Evolutionary conservation across 495 filamentous ascomycete species (phyloP), one percentile per base, ranked within the genome.

Genomic region (Neurospora sp.): DNA sequence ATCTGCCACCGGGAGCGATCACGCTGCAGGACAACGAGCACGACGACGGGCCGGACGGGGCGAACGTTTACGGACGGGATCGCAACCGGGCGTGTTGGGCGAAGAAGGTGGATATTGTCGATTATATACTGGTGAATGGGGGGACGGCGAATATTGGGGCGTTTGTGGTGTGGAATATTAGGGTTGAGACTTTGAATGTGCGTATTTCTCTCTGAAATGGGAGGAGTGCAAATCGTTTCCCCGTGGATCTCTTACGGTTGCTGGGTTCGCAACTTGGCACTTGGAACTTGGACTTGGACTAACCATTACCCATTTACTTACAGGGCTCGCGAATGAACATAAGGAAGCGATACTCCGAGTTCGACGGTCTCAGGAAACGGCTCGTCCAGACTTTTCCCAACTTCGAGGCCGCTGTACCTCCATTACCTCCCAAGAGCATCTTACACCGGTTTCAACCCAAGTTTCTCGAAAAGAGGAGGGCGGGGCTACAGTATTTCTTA

Each of bases 261-360:
- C n/a, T n/a, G 27, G 27, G 1, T 31, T 35, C 35, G 31, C 31
- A 35, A 35, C 35, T 35, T 39, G 42, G 27, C n/a, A 20, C 11
- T 31, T 27, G 60, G 39, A 35, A 70, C 37, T 35, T 31, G 31
- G 31, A 31, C 4, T 60, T 54, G 49, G 23, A 23, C 7, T 16
- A 23, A 42, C 18, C 35, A 39, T 39, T 1, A 9, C 8, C 42
- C 1, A 12, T 60, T 11, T 60, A 8, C 20, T 5, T 4, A 38
- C 42, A 89, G 85, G 87, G 87, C 20, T 83, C 84, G 44, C 80
- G 79, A 18, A 88, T 89, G 80, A 84, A 85, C 73, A 87, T 89
- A 31, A 82, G 87, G 69, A 89, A 88, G 75, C 83, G 87, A 71
- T 89, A 88, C 77, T 88, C 86, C n/a, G 87, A 89, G 70, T 88